A percentile compares a stretch with the other conserved stretches of the same genome.
phyloP scores from a whole-genome alignment of 1,284 basidiomycete species.

The Marasmius sp. region DNA sequence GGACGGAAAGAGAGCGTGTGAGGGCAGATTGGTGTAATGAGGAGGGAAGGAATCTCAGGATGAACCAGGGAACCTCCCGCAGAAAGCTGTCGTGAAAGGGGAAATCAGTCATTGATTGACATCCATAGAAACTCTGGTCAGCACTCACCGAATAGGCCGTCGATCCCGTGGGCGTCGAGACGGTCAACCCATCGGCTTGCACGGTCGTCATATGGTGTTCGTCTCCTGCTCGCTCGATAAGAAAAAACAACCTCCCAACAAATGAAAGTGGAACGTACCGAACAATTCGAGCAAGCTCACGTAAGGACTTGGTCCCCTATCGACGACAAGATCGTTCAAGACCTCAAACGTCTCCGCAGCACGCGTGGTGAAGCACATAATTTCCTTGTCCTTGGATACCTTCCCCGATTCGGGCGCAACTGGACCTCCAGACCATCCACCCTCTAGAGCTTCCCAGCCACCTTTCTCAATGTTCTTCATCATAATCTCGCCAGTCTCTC shows the following conservation, averaged over 20 bases:
- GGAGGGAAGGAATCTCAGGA: slow-evolving; percentile 94
- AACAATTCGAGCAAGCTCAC: slow-evolving; percentile 96
- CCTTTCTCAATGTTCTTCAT: slow-evolving; percentile 87
- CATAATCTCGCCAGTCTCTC: slow-evolving; percentile 90
- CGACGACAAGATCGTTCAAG: slow-evolving; percentile 96
- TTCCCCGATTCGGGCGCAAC: slow-evolving; percentile 39
- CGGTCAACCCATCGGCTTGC: slow-evolving; percentile 95
- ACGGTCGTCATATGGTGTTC: slow-evolving; percentile 99
- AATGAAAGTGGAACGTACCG: slow-evolving; percentile 54
- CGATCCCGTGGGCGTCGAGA: slow-evolving; percentile 96
- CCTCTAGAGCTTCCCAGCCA: slow-evolving; percentile 94
- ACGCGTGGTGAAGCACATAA: slow-evolving; percentile 95
- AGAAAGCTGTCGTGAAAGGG: slow-evolving; percentile 65
- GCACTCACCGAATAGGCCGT: slow-evolving; percentile 91
- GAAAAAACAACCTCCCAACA: background rate
- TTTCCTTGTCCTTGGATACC: slow-evolving; percentile 84
- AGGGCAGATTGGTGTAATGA: slow-evolving; percentile 98
- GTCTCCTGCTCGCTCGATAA: slow-evolving; percentile 65
- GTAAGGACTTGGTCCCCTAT: slow-evolving; percentile 97
- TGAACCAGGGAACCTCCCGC: slow-evolving; percentile 98
- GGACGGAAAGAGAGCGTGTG: slow-evolving; percentile 98
- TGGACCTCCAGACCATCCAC: slow-evolving; percentile 51
- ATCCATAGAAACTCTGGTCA: background rate
- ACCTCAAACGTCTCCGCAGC: slow-evolving; percentile 98
- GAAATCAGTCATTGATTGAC: background rate